phyloP scores from a whole-genome alignment of 495 filamentous ascomycete genomes.

The Massariosphaeria phaeospora region DNA sequence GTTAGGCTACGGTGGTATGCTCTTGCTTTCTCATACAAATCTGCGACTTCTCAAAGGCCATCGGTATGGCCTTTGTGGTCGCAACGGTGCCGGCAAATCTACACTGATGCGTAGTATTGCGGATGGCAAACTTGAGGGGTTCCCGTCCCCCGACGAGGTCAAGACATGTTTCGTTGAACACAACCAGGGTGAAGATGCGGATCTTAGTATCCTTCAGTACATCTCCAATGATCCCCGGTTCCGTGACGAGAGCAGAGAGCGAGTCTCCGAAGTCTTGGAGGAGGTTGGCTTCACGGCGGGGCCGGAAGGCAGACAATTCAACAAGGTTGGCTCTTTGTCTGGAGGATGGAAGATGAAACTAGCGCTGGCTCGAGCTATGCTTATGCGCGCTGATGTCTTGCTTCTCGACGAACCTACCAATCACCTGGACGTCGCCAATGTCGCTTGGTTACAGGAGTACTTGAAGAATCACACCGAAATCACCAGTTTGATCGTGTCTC shows the following conservation, averaged over 20 bases:
- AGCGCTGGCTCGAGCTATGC: slow-evolving; percentile 91
- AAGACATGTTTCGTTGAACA: slow-evolving; percentile 98
- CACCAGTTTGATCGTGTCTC: slow-evolving; percentile 92
- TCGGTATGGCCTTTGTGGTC: slow-evolving; percentile 91
- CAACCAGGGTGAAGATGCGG: slow-evolving; percentile 94
- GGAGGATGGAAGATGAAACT: slow-evolving; percentile 99
- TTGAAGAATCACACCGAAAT: slow-evolving; percentile 94
- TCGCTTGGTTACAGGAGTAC: slow-evolving; percentile 93
- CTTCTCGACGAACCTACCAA: slow-evolving; percentile 98
- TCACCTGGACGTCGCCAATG: slow-evolving; percentile 93
- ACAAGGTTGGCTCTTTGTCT: slow-evolving; percentile 90
- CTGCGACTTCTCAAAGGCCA: slow-evolving; percentile 91
- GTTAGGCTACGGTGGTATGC: slow-evolving; percentile 95
- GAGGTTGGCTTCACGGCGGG: slow-evolving; percentile 93
- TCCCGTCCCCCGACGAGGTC: slow-evolving; percentile 83
- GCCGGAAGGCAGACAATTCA: slow-evolving; percentile 77
- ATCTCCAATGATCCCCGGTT: slow-evolving; percentile 78
- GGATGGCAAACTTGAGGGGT: slow-evolving; percentile 91
- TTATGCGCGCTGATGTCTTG: slow-evolving; percentile 90
- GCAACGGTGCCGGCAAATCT: slow-evolving; percentile 96
- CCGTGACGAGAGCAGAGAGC: slow-evolving; percentile 64
- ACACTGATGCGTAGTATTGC: slow-evolving; percentile 97
- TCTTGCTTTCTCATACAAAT: slow-evolving; percentile 93
- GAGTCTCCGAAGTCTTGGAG: slow-evolving; percentile 74
- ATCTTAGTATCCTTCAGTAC: slow-evolving; percentile 90